Conservation (phyloP, 1,139 yeast genomes). For the Saccharomyces hybrid region DNA sequence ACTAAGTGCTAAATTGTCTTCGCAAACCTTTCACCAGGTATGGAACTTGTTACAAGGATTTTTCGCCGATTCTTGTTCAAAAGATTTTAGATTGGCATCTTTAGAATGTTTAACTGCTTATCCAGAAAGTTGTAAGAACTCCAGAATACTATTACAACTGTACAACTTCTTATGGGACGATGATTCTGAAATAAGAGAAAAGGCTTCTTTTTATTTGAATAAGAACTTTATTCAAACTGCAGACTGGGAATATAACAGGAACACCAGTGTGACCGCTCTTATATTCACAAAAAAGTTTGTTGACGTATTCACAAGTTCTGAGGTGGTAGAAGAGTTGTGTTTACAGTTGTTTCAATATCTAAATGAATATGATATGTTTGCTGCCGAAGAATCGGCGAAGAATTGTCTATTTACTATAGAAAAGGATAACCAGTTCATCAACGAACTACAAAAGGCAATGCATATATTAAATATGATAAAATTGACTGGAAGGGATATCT, state of each 20-base stretch:
- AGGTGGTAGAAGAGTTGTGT: constrained; percentile 6
- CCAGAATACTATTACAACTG: constrained; percentile 27
- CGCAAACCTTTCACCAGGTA: constrained; percentile 28
- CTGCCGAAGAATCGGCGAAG: constrained; percentile 6
- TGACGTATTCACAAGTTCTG: constrained; percentile 7
- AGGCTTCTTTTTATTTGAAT: background rate
- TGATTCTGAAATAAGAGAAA: constrained; percentile 39
- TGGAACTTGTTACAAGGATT: constrained; percentile 29
- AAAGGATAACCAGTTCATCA: constrained; percentile 44
- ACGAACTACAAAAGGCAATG: constrained; percentile 19
- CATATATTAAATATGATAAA: background rate
- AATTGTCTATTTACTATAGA: constrained; percentile 11
- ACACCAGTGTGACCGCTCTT: background rate
- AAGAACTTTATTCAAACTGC: background rate
- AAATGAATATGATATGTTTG: constrained; percentile 12
- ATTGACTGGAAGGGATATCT: background rate
- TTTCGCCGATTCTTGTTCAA: constrained; percentile 40
- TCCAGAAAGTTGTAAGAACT: constrained; percentile 10
- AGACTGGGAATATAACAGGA: background rate
- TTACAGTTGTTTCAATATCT: constrained; percentile 11
- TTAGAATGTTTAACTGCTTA: constrained; percentile 39
- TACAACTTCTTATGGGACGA: constrained; percentile 51
- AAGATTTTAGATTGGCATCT: constrained; percentile 42
- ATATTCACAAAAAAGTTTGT: constrained; percentile 17
- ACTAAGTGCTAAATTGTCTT: constrained; percentile 40